These are phyloP conservation scores for Boehmeria nivea DNA, from an alignment of 306 rosid species.

Conservation along the genomic window DNA sequence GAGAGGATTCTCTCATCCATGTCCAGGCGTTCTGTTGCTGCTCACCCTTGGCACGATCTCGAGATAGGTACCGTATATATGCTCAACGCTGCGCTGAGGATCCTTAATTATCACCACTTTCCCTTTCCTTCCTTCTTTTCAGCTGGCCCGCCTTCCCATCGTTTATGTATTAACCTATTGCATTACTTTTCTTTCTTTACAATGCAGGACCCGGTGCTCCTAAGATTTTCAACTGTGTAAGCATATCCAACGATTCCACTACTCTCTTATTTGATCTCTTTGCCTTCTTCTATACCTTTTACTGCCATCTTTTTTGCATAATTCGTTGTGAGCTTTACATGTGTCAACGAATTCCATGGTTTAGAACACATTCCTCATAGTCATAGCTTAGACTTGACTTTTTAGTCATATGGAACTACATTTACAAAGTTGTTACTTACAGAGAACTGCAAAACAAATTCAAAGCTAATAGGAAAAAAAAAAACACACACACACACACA, in stretches of 20 bases:
- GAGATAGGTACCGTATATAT: no score
- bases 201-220: conserved; percentile 93
- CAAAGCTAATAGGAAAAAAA: no score
- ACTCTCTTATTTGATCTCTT: conserved; percentile 2
- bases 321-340: not conserved
- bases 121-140: not conserved
- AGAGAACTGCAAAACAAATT: no score
- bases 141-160: no score
- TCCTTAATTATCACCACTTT: not conserved
- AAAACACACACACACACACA: no score
- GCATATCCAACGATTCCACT: conserved; percentile 26
- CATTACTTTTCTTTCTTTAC: conserved; percentile 4
- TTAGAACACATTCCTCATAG: not conserved
- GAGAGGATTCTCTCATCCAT: conserved; percentile 95
- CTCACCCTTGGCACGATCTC: conserved; percentile 99
- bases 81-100: no score
- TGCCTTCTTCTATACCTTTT: no score
- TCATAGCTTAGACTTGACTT: no score
- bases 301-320: not conserved
- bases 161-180: conserved; percentile 3
- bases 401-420: no score
- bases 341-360: no score
- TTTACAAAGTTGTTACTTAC: no score
- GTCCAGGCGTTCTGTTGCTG: conserved; percentile 92
- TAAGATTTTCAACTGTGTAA: conserved; percentile 80